phyloP scores from a whole-genome alignment of 2,329 filamentous ascomycete species.

The Alternaria dauci region DNA sequence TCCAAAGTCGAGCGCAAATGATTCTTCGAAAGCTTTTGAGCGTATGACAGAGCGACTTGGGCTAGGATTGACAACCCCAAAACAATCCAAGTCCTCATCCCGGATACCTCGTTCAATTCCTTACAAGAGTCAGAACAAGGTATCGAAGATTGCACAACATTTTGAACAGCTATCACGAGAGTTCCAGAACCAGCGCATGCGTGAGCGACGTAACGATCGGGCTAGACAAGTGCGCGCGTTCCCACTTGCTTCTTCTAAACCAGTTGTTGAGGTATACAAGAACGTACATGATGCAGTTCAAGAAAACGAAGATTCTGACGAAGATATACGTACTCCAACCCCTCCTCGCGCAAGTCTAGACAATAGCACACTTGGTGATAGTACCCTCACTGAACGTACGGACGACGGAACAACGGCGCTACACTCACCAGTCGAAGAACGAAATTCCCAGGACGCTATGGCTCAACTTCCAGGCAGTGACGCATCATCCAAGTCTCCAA shows the following conservation, averaged over 20 bases:
- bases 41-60: constrained; percentile 79
- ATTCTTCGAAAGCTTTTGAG: constrained; percentile 61
- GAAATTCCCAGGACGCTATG: constrained; percentile 25
- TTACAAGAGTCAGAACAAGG: constrained; percentile 71
- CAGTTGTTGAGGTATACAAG: constrained; percentile 94
- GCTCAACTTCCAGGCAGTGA: constrained; percentile 33
- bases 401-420: constrained; percentile 41
- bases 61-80: constrained; percentile 65
- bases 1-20: constrained; percentile 40
- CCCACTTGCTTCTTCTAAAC: constrained; percentile 90
- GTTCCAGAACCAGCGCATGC: constrained; percentile 91
- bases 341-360: constrained; percentile 45
- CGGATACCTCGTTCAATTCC: constrained; percentile 85
- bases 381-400: constrained; percentile 45
- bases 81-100: constrained; percentile 68
- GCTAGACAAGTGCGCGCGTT: constrained; percentile 80
- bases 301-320: constrained; percentile 73
- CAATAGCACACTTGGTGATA: constrained; percentile 50
- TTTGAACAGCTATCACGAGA: constrained; percentile 97
- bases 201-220: constrained; percentile 83
- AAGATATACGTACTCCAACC: constrained; percentile 60
- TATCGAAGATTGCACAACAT: constrained; percentile 91
- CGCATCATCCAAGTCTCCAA: constrained; percentile 36
- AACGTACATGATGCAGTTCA: constrained; percentile 93
- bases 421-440: constrained; percentile 48